These are phyloP conservation scores for Ophidiomyces ophidiicola DNA, from an alignment of 2,329 filamentous ascomycete species.

Conservation along the genomic window DNA sequence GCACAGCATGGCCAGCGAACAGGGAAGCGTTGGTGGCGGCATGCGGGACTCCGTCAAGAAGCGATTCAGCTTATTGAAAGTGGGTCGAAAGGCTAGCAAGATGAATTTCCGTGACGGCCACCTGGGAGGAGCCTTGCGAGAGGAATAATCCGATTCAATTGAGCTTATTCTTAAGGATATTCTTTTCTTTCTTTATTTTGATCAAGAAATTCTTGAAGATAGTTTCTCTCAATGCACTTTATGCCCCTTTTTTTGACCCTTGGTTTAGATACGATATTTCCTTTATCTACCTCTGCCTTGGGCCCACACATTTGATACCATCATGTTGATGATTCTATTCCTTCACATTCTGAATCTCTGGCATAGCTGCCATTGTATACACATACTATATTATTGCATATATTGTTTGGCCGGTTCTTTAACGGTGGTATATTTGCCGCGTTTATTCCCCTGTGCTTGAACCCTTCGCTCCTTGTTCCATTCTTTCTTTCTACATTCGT, in stretches of 20 bases:
- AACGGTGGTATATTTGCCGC: no score
- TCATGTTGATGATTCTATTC: conserved; percentile 3
- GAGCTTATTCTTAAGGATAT: neutral
- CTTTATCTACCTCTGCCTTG: no score
- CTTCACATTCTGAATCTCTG: neutral
- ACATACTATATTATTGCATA: no score
- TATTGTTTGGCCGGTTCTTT: no score
- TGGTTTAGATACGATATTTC: neutral
- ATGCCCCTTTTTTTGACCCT: neutral
- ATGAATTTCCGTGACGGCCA: conserved; percentile 31
- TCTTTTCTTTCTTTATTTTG: neutral
- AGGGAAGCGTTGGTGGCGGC: conserved; percentile 12
- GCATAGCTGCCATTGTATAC: no score
- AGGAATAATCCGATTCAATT: conserved; percentile 23
- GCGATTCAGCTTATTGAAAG: conserved; percentile 63
- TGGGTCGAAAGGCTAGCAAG: conserved; percentile 57
- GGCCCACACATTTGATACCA: no score
- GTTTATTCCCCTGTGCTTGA: no score
- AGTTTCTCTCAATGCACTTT: neutral
- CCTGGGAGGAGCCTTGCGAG: conserved; percentile 21
- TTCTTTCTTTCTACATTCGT: no score
- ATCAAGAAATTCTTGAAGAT: neutral
- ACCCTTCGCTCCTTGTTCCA: no score
- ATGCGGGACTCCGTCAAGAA: conserved; percentile 58
- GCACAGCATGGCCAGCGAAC: conserved; percentile 6